Evolutionary conservation across 768 basidiomycete species (phyloP).

Genomic region (Rubroboletus pulcherrimus): DNA sequence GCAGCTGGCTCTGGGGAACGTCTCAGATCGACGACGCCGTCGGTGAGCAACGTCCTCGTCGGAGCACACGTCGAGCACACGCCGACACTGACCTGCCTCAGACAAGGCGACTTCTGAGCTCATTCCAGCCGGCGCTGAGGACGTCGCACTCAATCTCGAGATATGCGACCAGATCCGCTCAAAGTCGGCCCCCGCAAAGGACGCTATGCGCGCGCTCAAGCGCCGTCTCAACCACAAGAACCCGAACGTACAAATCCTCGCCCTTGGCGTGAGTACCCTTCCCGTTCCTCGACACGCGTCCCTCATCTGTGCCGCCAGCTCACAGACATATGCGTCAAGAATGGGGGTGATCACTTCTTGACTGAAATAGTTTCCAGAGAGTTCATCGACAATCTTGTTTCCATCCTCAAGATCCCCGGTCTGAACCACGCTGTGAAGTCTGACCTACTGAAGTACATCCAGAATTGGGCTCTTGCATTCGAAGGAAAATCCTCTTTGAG

Average conservation of each 20-base stretch:
- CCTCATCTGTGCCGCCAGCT: constrained; percentile 44
- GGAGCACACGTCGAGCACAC: constrained; percentile 4
- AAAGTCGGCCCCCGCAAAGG: constrained; percentile 79
- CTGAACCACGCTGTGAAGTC: constrained; percentile 82
- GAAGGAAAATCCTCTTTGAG: constrained; percentile 70
- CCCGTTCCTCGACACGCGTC: background rate
- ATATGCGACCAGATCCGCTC: constrained; percentile 97
- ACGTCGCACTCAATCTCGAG: constrained; percentile 91
- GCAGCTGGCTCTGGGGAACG: constrained; percentile 75
- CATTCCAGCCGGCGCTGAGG: constrained; percentile 76
- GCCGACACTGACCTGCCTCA: constrained; percentile 37
- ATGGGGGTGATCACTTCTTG: constrained; percentile 91
- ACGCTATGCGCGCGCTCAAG: constrained; percentile 86
- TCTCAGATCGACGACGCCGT: constrained; percentile 81
- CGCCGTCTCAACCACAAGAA: constrained; percentile 89
- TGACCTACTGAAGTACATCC: constrained; percentile 72
- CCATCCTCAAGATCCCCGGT: constrained; percentile 73
- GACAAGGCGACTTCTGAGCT: constrained; percentile 95
- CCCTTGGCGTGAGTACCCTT: constrained; percentile 64
- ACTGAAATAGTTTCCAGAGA: constrained; percentile 81
- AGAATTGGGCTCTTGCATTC: constrained; percentile 92
- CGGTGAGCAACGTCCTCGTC: constrained; percentile 45
- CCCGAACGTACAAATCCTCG: constrained; percentile 88
- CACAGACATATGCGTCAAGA: constrained; percentile 92
- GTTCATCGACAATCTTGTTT: constrained; percentile 91